Evolutionary conservation across 1,284 basidiomycete species (phyloP).

Genomic region (Kwoniella shivajii): DNA sequence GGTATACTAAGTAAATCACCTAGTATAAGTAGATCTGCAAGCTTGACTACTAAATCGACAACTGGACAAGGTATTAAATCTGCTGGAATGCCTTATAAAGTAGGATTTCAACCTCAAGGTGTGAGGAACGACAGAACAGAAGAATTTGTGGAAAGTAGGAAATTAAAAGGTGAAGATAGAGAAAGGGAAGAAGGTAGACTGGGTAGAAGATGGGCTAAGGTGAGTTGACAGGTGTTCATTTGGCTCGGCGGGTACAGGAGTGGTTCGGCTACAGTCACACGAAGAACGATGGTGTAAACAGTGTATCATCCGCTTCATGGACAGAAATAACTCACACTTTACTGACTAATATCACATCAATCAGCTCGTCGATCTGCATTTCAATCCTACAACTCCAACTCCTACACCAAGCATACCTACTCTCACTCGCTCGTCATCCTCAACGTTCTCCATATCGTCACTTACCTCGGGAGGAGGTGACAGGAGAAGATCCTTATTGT

Average conservation of each 20-base stretch:
- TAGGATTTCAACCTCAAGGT: conserved; percentile 80
- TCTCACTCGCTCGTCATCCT: conserved; percentile 33
- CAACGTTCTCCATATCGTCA: conserved; percentile 33
- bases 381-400: conserved; percentile 57
- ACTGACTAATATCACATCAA: conserved; percentile 1
- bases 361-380: conserved; percentile 74
- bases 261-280: too few relatives aligned
- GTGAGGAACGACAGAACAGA: conserved; percentile 72
- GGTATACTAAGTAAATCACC: conserved; percentile 14
- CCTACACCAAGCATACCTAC: conserved; percentile 13
- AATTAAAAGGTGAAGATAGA: conserved; percentile 61
- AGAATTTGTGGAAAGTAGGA: conserved; percentile 69
- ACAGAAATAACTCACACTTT: background rate
- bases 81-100: conserved; percentile 63
- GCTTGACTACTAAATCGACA: conserved; percentile 29
- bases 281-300: too few relatives aligned
- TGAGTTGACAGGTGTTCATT: conserved; percentile 22
- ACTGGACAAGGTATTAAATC: conserved; percentile 16
- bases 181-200: conserved; percentile 77
- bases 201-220: conserved; percentile 78
- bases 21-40: conserved; percentile 24
- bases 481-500: conserved; percentile 31
- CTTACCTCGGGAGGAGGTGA: conserved; percentile 13
- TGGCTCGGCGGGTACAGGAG: too few relatives aligned
- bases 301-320: too few relatives aligned